Base-by-base conservation (phyloP, 164 flowering plant species). In the Umbilicus rupestris region DNA sequence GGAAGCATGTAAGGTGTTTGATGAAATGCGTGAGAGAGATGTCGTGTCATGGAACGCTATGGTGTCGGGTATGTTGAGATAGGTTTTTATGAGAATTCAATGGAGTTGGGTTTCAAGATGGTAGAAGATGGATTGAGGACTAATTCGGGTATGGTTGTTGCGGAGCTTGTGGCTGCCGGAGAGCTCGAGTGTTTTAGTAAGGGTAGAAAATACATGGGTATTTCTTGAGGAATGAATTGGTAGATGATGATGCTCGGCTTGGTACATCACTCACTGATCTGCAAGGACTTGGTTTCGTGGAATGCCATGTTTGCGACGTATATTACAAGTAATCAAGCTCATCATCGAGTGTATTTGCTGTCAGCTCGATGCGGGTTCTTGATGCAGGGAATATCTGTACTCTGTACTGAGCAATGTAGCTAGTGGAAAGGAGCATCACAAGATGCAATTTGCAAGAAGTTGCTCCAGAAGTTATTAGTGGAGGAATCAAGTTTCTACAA, bases 271-370 rank as follows among this genome's bases (percentile, higher is more conserved):
- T 87, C 22, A 66, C 76, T 39, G 83, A 77, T 47, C 85, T 87
- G 92, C 85, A 87, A 72, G 67, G 92, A 87, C 75, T 26, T 81
- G 66, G 68, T 86, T 39, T 80, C 87, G 49, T 87, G 92, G 92
- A 87, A 85, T 77, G 71, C 89, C 59, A 58, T 85, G 73, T 79
- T 87, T 72, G 66, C 81, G 10, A 67, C 77, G 72, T 85, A 80
- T 49, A 44, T 80, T 16, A 73, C 68, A 55, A 78, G 66, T 47
- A 73, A 73, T 65, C 73, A 65, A 65, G 75, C 74, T 3, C 41
- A 69, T 22, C 66, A 80, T n/a, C n/a, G n/a, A n/a, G n/a, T n/a
- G n/a, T n/a, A n/a, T n/a, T n/a, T n/a, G n/a, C n/a, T n/a, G n/a
- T n/a, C n/a, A n/a, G n/a, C n/a, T n/a, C n/a, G n/a, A n/a, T n/a